Base-by-base conservation (phyloP, 2,329 filamentous ascomycete species). In the Cladosporium sp. region DNA sequence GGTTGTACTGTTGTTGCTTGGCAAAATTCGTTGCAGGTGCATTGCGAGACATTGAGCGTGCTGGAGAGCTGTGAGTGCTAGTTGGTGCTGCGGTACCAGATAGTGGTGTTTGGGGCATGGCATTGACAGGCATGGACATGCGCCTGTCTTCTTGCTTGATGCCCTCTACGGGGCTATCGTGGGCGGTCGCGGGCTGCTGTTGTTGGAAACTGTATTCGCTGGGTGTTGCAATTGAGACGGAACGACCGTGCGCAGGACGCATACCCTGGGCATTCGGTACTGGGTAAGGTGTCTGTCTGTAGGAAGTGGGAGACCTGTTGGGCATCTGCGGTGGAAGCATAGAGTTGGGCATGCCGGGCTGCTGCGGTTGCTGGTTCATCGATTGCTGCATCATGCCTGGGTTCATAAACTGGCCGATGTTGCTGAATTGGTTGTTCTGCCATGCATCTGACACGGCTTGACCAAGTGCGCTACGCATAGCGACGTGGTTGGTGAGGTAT, bases 401-500 rank as follows among this genome's bases (percentile, higher is more conserved):
- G 60, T 74, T 74, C 52, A 72, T 70, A 58, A 76, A 76, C 28
- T 75, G 70, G n/a, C 70, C 65, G 34, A 68, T 67, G 45, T 73
- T 73, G 35, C 68, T 64, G 53, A 61, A 74, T 44, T 71, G 67
- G 57, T 72, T 61, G 57, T 68, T 70, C 58, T 78, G 77, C 13
- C 74, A 62, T 42, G 67, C 70, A 34, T 71, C 70, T 35, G 67
- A 70, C 35, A 79, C 73, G 44, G 74, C 73, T 57, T 78, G 73
- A 44, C 76, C 75, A 25, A 81, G 70, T 9, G 74, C 78, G 61
- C 74, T 77, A 56, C 82, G 74, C 62, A 83, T 79, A n/a, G 76
- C 81, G n/a, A 82, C 75, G 62, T 85, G 80, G 52, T 78, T 80
- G 2, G 79, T 78, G 17, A 86, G 72, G 66, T 83, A 84, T 20